Evolutionary conservation across 306 rosid species (phyloP).

Genomic region (Morella rubra): DNA sequence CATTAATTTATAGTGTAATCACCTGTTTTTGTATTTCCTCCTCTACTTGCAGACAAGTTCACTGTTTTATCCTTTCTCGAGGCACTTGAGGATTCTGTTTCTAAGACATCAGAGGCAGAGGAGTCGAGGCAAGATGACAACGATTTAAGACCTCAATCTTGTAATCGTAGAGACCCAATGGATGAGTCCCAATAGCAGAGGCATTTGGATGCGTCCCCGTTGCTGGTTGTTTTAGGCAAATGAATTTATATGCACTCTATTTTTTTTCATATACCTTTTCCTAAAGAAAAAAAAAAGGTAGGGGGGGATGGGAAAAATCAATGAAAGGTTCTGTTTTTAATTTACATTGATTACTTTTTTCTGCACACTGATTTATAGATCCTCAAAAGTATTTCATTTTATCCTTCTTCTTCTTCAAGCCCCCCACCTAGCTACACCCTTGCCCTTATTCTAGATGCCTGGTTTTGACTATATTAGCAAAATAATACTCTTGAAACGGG

Average conservation of each 20-base stretch:
- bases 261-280: not conserved
- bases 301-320: not conserved
- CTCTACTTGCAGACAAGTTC: constrained; percentile 67
- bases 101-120: constrained; percentile 40
- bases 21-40: not conserved
- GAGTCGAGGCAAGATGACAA: constrained; percentile 63
- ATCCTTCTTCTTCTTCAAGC: not conserved
- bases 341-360: not conserved
- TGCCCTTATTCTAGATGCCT: not conserved
- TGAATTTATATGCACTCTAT: not conserved
- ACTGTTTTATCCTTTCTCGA: constrained; percentile 90
- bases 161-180: constrained; percentile 61
- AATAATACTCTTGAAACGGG: not conserved
- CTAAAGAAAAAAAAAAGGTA: not conserved
- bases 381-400: not conserved
- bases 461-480: not conserved
- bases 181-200: constrained; percentile 65
- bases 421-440: too few relatives aligned
- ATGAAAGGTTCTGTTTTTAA: not conserved
- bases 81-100: constrained; percentile 91
- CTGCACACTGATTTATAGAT: not conserved
- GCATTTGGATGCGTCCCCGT: constrained; percentile 17
- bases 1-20: not conserved
- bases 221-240: not conserved
- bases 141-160: constrained; percentile 72